Base-by-base conservation (phyloP, 2,329 filamentous ascomycete genomes). In the Penicillium sp. region DNA sequence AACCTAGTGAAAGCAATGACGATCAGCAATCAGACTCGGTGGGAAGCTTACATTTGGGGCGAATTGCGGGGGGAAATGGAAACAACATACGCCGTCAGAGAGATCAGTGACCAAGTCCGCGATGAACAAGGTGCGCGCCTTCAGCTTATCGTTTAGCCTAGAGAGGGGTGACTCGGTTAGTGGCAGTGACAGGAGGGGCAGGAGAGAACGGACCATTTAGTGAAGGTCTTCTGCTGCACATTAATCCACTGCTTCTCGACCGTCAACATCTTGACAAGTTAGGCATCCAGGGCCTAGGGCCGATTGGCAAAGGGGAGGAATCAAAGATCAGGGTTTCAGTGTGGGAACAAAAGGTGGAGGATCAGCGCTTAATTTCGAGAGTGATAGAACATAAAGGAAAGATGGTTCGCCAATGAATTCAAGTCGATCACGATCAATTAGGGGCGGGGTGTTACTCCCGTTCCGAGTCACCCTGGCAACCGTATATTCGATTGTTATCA, bases 141-240 rank as follows among this genome's bases (percentile, higher is more conserved):
- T 85, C 62, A 98, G 76, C 74, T 98, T 98, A 61, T 89, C 94
- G 73, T 98, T 98, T 58, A 98, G 81, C 93, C 89, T 93, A 65
- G 16, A 40, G 14, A 23, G 26, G 34, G 23, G 18, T 20, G 31
- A 7, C 10, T 14, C 26, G 34, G 27, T 28, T 27, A 23, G 10
- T 31, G n/a, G 26, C 20, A 22, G 36, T 38, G 28, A 29, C 27
- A 24, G 36, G 26, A 35, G 40, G 42, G 23, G 47, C 28, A 6
- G 16, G n/a, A 22, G 27, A 20, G 34, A 4, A 54, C 58, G 7
- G 40, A 87, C 86, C 93, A 98, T 87, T 97, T 98, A 49, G 90
- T 95, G 72, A 98, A 98, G 23, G 93, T 98, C 80, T 97, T 98
- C 71, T 97, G 86, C 76, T 97, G 91, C 72, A 95, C 89, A 65